These are phyloP conservation scores for Leccinum laetum DNA, from an alignment of 1,284 basidiomycete genomes.

Conservation along the genomic window DNA sequence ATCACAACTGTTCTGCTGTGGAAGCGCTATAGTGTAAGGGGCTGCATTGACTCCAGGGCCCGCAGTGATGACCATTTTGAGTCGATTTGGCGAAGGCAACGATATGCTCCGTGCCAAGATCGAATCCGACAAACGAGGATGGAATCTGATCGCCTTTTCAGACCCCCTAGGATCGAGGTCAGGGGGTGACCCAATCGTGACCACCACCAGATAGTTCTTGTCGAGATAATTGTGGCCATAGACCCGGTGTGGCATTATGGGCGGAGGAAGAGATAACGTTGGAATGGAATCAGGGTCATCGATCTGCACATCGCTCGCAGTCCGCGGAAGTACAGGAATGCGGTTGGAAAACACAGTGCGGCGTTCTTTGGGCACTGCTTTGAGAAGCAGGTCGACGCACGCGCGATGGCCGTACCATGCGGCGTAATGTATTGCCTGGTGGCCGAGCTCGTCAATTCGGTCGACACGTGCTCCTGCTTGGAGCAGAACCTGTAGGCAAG, in stretches of 20 bases:
- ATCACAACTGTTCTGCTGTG: constrained; percentile 79
- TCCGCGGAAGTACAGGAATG: constrained; percentile 15
- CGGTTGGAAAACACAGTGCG: constrained; percentile 11
- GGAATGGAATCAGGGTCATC: constrained; percentile 88
- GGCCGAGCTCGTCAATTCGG: constrained; percentile 83
- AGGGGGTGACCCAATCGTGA: constrained; percentile 77
- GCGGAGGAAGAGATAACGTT: constrained; percentile 91
- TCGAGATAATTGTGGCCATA: constrained; percentile 94
- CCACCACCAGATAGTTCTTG: constrained; percentile 84
- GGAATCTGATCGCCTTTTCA: constrained; percentile 56
- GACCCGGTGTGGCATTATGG: constrained; percentile 95
- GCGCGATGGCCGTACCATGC: constrained; percentile 96
- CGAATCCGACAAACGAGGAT: constrained; percentile 67
- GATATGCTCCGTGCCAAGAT: constrained; percentile 45
- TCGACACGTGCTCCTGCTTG: constrained; percentile 78
- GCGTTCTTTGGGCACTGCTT: constrained; percentile 36
- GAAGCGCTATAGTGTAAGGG: constrained; percentile 87
- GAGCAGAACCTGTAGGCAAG: constrained; percentile 79
- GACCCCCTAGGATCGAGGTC: constrained; percentile 31
- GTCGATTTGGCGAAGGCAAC: constrained; percentile 73
- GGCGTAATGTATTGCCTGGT: constrained; percentile 91
- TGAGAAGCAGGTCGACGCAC: constrained; percentile 76
- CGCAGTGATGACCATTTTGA: constrained; percentile 95
- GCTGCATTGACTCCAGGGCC: constrained; percentile 77
- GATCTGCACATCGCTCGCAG: constrained; percentile 27